Conservation (phyloP, 257 asterid genomes). For the Lycium barbarum region DNA sequence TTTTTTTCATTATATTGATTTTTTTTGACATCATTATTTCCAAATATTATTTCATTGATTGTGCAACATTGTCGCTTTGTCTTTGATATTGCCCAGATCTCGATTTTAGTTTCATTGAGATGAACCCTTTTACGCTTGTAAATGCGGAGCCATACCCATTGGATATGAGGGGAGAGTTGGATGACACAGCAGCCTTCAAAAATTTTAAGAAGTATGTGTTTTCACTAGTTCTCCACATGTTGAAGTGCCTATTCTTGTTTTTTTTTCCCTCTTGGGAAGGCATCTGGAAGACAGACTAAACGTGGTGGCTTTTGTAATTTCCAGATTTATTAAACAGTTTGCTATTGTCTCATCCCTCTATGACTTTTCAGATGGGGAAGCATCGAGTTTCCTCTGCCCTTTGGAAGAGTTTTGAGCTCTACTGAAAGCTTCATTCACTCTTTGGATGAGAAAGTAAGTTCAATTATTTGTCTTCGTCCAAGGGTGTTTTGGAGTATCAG, state of each 20-base stretch:
- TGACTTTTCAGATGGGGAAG: constrained; percentile 70
- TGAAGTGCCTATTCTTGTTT: neutral
- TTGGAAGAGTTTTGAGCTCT: constrained; percentile 90
- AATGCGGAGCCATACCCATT: constrained; percentile 82
- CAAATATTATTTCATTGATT: neutral
- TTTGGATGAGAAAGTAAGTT: constrained; percentile 80
- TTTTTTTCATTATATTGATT: neutral
- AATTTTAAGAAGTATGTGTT: constrained; percentile 80
- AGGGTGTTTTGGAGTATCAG: constrained; percentile 23
- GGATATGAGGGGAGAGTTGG: constrained; percentile 98
- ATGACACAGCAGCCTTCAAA: constrained; percentile 93
- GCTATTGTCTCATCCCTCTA: constrained; percentile 28
- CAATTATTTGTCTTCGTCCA: neutral
- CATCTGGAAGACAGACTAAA: neutral
- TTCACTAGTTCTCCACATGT: neutral
- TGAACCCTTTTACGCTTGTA: constrained; percentile 89
- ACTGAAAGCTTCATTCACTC: constrained; percentile 84
- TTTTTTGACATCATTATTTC: neutral
- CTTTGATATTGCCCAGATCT: constrained; percentile 56
- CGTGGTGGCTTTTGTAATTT: constrained; percentile 22
- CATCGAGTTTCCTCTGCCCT: constrained; percentile 86
- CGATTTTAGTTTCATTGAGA: constrained; percentile 93
- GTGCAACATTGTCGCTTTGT: constrained; percentile 25
- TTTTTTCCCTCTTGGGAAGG: neutral
- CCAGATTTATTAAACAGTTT: constrained; percentile 20